Conservation (phyloP, 495 filamentous ascomycete genomes). For the Polyplosphaeria fusca region DNA sequence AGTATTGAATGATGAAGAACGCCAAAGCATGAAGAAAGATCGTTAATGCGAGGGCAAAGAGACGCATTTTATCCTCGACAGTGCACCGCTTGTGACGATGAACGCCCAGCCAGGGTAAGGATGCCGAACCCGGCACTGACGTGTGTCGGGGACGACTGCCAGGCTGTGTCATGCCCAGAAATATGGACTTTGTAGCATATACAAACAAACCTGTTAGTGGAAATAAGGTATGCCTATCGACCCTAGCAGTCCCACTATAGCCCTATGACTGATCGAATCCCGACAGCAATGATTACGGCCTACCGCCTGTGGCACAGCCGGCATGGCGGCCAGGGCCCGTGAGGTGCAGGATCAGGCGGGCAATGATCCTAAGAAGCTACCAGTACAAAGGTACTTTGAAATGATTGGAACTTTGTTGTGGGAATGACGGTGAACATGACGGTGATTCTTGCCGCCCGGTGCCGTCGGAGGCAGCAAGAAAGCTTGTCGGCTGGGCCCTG, state of each 20-base stretch:
- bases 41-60: too few relatives aligned
- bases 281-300: not conserved
- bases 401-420: not conserved
- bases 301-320: not conserved
- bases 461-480: not conserved
- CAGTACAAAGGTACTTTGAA: not conserved
- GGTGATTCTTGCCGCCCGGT: not conserved
- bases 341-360: conserved; percentile 20
- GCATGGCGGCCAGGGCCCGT: conserved; percentile 1
- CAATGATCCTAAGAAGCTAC: not conserved
- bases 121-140: conserved; percentile 5
- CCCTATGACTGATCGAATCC: not conserved
- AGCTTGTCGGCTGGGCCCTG: not conserved
- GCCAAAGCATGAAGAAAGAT: too few relatives aligned
- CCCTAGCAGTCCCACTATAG: not conserved
- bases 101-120: conserved; percentile 5
- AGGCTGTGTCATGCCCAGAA: conserved; percentile 6
- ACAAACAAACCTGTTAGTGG: conserved; percentile 9
- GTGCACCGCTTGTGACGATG: not conserved
- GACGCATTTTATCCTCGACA: conserved; percentile 3
- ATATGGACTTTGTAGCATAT: not conserved
- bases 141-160: conserved; percentile 1
- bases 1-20: too few relatives aligned
- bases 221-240: not conserved
- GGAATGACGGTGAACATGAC: not conserved